These are phyloP conservation scores for Neospora caninum DNA, from an alignment of 169 alveolate species.

Conservation along the genomic window DNA sequence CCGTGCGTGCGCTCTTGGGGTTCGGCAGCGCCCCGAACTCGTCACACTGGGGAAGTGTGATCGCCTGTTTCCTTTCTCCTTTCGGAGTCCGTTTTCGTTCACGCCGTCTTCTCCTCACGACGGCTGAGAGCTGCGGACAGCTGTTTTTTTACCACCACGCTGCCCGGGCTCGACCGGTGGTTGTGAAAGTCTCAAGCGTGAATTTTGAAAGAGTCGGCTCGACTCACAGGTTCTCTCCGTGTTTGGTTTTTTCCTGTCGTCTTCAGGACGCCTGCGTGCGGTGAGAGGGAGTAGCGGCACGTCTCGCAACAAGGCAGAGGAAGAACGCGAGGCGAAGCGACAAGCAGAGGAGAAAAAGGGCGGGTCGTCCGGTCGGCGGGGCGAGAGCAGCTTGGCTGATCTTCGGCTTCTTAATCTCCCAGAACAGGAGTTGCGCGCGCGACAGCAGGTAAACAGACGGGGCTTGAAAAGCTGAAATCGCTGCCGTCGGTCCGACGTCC, in stretches of 20 bases:
- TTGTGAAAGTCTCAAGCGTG: too few relatives aligned
- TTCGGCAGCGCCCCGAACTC: neutral
- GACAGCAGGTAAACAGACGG: slow-evolving; percentile 56
- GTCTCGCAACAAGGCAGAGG: neutral
- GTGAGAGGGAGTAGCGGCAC: neutral
- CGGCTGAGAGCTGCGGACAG: too few relatives aligned
- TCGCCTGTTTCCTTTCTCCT: neutral
- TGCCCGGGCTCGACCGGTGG: too few relatives aligned
- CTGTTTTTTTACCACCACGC: too few relatives aligned
- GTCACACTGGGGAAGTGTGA: neutral
- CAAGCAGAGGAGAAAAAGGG: neutral
- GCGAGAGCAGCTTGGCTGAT: slow-evolving; percentile 51
- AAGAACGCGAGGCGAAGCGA: slow-evolving; percentile 10
- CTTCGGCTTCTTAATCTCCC: slow-evolving; percentile 60
- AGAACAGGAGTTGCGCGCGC: slow-evolving; percentile 58
- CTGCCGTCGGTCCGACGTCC: neutral
- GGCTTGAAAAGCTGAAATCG: neutral
- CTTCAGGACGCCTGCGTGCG: slow-evolving; percentile 13
- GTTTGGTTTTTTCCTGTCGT: neutral
- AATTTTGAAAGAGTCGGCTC: too few relatives aligned
- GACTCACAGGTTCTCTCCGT: neutral
- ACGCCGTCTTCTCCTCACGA: too few relatives aligned
- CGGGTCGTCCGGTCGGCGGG: neutral
- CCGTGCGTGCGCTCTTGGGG: neutral
- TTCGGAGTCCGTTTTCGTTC: too few relatives aligned